Conservation (phyloP, 768 basidiomycete species). For the Clitopilus passeckerianus region DNA sequence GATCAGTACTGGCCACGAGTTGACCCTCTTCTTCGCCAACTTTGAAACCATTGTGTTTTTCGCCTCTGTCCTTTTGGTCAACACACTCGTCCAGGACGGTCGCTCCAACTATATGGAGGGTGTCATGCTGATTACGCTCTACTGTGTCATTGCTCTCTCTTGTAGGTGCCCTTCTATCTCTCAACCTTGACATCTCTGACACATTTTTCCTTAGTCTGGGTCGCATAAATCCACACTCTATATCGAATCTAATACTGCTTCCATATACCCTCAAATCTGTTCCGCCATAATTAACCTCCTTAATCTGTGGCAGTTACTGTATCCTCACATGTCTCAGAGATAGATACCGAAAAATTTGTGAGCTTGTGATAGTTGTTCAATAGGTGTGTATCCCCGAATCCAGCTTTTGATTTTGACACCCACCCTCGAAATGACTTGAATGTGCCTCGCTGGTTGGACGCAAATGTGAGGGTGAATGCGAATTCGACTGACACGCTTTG, state of each 20-base stretch:
- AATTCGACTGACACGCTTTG: no score
- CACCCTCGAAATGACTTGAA: no score
- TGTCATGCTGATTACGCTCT: slow-evolving; percentile 66
- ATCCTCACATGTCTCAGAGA: no score
- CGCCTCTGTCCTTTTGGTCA: slow-evolving; percentile 84
- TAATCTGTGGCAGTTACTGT: no score
- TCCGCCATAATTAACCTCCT: not conserved
- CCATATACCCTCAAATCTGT: not conserved
- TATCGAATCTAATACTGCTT: not conserved
- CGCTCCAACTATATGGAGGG: slow-evolving; percentile 94
- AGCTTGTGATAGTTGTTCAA: no score
- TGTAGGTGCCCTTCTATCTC: slow-evolving; percentile 40
- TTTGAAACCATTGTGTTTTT: slow-evolving; percentile 89
- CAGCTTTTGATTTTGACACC: no score
- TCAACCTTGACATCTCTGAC: not conserved
- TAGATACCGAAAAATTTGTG: no score
- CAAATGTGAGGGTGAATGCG: no score
- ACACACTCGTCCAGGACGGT: slow-evolving; percentile 79
- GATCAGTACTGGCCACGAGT: slow-evolving; percentile 55
- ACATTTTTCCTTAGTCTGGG: slow-evolving; percentile 22
- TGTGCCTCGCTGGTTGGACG: no score
- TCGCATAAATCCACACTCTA: slow-evolving; percentile 14
- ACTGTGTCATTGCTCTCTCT: slow-evolving; percentile 76
- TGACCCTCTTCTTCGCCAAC: slow-evolving; percentile 81
- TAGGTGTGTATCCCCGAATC: no score